A percentile compares a stretch with the other conserved stretches of the same genome.
These are phyloP conservation scores for Chlorella vulgaris DNA, from an alignment of 139 green algal species.

Conservation along the genomic window DNA sequence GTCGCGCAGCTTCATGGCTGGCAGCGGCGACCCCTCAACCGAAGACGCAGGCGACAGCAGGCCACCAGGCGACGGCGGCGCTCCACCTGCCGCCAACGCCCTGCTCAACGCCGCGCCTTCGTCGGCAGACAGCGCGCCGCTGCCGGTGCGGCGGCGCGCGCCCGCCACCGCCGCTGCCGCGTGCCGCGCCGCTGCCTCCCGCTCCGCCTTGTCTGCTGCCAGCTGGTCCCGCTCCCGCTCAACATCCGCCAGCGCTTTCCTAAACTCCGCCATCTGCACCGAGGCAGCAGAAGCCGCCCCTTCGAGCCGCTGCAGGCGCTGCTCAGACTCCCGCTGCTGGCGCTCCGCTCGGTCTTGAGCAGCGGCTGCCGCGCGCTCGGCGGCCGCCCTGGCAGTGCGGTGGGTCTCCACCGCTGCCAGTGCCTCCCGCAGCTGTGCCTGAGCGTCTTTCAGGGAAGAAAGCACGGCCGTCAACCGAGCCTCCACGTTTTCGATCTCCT, in stretches of 20 bases:
- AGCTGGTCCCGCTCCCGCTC: slow-evolving; percentile 40
- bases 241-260: slow-evolving; percentile 1
- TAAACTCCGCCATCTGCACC: slow-evolving; percentile 30
- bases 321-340: slow-evolving; percentile 3
- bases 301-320: slow-evolving; percentile 27
- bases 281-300: slow-evolving; percentile 12
- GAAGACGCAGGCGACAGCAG: background rate
- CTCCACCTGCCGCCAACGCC: no score
- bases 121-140: background rate
- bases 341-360: background rate
- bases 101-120: no score
- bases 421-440: slow-evolving; percentile 10
- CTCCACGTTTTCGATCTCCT: slow-evolving; percentile 40
- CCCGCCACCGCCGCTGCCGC: background rate
- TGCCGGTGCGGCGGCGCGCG: slow-evolving; percentile 13
- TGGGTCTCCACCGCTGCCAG: background rate
- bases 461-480: slow-evolving; percentile 30
- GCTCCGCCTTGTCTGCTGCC: slow-evolving; percentile 27
- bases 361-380: slow-evolving; percentile 7
- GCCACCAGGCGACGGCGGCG: background rate
- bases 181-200: background rate
- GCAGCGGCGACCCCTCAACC: slow-evolving; percentile 14
- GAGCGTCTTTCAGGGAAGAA: slow-evolving; percentile 16
- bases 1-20: slow-evolving; percentile 22
- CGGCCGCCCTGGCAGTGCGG: background rate